phyloP scores from a whole-genome alignment of 345 rosid species.

The Gossypium anomalum region DNA sequence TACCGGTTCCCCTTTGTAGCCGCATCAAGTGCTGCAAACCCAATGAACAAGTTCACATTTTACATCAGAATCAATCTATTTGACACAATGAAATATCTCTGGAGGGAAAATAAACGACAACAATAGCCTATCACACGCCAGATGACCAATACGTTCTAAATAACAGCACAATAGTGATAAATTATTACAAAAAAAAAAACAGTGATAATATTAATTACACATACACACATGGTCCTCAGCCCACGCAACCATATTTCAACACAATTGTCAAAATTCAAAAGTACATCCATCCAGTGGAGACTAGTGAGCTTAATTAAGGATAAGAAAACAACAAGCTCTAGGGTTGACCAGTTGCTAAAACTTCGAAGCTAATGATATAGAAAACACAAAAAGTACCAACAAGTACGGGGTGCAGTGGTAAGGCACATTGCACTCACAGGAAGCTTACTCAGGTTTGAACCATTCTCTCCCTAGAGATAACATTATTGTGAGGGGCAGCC shows the following conservation, averaged over 20 bases:
- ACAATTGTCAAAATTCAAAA: background rate
- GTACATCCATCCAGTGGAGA: background rate
- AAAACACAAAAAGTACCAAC: background rate
- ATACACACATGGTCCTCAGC: background rate
- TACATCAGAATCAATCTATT: background rate
- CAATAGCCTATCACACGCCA: background rate
- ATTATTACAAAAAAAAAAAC: background rate
- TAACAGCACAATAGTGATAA: background rate
- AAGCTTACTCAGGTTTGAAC: no score
- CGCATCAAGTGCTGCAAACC: slow-evolving; percentile 66
- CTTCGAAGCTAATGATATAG: background rate
- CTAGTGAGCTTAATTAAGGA: background rate
- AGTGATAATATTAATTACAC: background rate
- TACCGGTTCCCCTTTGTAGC: slow-evolving; percentile 87
- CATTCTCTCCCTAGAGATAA: no score
- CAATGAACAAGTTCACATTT: background rate
- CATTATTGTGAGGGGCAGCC: no score
- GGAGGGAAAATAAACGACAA: background rate
- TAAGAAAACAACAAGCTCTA: background rate
- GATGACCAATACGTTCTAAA: background rate
- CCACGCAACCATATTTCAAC: background rate
- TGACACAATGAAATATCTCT: background rate
- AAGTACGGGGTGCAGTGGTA: no score
- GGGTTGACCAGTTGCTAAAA: background rate
- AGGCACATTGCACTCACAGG: no score